Conservation (phyloP, 805 yeast genomes). For the Diddensiella santjacobensis region DNA sequence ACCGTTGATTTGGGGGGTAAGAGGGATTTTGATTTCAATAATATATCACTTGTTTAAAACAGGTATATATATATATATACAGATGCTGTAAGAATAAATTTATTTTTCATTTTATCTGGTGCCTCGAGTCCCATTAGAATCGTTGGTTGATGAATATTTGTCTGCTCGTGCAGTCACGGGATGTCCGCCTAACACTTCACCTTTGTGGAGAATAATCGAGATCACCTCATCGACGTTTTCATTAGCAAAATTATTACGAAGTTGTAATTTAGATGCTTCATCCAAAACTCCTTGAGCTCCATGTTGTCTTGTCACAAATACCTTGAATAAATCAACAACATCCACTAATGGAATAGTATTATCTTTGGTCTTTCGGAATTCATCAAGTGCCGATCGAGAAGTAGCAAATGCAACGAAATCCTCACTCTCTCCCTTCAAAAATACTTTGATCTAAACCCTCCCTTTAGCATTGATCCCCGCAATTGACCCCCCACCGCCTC, state of each 20-base stretch:
- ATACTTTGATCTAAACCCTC: slow-evolving; percentile 39
- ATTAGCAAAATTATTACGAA: slow-evolving; percentile 61
- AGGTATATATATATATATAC: background rate
- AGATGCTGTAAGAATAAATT: slow-evolving; percentile 2
- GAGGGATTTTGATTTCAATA: no score
- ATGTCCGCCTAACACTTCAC: slow-evolving; percentile 44
- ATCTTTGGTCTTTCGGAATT: slow-evolving; percentile 46
- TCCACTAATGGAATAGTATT: slow-evolving; percentile 54
- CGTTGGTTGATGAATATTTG: slow-evolving; percentile 41
- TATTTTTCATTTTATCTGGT: background rate
- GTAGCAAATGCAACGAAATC: slow-evolving; percentile 69
- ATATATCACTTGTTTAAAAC: no score
- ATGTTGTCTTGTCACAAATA: slow-evolving; percentile 35
- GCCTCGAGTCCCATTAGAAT: slow-evolving; percentile 39
- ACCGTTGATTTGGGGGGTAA: no score
- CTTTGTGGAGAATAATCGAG: slow-evolving; percentile 55
- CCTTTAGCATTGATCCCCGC: background rate
- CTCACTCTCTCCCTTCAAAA: slow-evolving; percentile 52
- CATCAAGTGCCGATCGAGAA: slow-evolving; percentile 45
- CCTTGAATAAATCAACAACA: slow-evolving; percentile 59
- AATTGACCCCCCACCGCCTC: background rate
- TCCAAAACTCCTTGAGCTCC: slow-evolving; percentile 61
- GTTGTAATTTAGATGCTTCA: slow-evolving; percentile 52
- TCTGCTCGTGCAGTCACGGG: slow-evolving; percentile 1
- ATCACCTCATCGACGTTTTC: slow-evolving; percentile 54